phyloP scores from a whole-genome alignment of 1,284 basidiomycete genomes.

The Cutaneotrichosporon mucoides region DNA sequence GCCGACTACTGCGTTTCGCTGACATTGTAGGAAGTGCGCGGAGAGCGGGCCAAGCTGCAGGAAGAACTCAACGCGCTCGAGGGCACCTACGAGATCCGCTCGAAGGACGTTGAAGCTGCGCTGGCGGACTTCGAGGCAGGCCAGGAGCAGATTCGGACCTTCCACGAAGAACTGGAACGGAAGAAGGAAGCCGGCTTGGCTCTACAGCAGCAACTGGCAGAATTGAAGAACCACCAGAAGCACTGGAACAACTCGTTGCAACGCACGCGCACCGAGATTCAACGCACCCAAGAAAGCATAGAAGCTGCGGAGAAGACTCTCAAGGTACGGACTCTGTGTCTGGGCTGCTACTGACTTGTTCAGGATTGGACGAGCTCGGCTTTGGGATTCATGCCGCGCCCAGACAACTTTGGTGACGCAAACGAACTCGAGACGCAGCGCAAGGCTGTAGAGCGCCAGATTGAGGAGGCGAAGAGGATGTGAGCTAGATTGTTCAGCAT shows the following conservation, averaged over 20 bases:
- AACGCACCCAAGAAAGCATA: not conserved
- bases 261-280: not conserved
- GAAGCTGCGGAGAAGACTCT: not conserved
- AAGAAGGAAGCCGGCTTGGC: not conserved
- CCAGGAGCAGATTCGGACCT: conserved; percentile 59
- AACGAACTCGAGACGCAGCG: conserved; percentile 60
- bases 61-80: not conserved
- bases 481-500: conserved; percentile 38
- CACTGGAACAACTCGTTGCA: not conserved
- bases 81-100: not conserved
- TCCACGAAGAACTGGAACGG: conserved; percentile 47
- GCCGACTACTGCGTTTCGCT: too few species aligned
- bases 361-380: conserved; percentile 15
- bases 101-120: not conserved
- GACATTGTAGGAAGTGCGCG: not conserved
- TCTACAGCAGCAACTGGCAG: not conserved
- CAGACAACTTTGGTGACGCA: conserved; percentile 50
- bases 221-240: not conserved
- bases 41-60: not conserved
- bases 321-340: not conserved
- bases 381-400: not conserved
- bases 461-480: conserved; percentile 66
- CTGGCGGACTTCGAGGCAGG: conserved; percentile 54
- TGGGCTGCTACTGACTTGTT: not conserved
- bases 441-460: conserved; percentile 60